Evolutionary conservation across 331 rosid species (phyloP).

Genomic region (Pyrus hybrid): DNA sequence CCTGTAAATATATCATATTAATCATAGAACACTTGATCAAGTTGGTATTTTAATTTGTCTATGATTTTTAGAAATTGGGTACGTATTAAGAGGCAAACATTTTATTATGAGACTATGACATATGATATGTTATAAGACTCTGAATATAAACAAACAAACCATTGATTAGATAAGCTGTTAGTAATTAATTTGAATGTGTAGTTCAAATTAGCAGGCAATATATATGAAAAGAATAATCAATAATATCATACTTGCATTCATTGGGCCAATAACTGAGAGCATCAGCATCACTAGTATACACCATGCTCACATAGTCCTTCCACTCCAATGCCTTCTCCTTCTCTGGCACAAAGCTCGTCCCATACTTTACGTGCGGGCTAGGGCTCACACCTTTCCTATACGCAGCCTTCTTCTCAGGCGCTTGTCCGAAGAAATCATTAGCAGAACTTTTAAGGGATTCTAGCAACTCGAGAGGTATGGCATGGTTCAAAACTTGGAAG

Average conservation of each 20-base stretch:
- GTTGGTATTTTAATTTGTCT: not conserved
- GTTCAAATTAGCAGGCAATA: not conserved
- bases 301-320: conserved; percentile 61
- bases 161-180: too few species aligned
- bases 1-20: conserved; percentile 11
- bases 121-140: not conserved
- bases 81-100: not conserved
- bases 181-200: too few species aligned
- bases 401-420: conserved; percentile 35
- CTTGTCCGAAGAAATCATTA: conserved; percentile 32
- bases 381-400: conserved; percentile 29
- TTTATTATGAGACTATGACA: not conserved
- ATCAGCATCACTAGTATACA: conserved; percentile 39
- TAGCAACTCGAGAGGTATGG: conserved; percentile 37
- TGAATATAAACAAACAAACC: not conserved
- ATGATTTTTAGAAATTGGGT: not conserved
- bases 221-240: not conserved
- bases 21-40: not conserved
- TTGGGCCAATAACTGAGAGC: conserved; percentile 53
- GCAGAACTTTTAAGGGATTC: conserved; percentile 40
- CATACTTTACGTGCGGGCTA: conserved; percentile 37
- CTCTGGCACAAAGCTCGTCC: conserved; percentile 69
- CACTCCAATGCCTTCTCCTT: conserved; percentile 61
- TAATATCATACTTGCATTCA: conserved; percentile 39
- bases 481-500: conserved; percentile 58